phyloP scores from a whole-genome alignment of 352 stramenopile species.

The Globisporangium nagaii region DNA sequence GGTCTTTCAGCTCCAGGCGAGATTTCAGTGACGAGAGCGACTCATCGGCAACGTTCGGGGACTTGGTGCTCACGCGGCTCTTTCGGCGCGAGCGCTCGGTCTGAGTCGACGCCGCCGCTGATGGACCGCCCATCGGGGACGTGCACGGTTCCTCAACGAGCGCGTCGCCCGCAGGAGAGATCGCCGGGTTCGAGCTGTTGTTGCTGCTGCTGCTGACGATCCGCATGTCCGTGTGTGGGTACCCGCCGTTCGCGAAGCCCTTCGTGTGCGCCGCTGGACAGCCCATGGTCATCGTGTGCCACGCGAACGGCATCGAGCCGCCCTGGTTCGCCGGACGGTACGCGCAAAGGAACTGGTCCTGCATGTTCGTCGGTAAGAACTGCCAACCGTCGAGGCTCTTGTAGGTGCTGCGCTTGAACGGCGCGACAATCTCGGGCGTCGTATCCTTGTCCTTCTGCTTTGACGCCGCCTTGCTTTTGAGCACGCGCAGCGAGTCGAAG shows the following conservation, averaged over 20 bases:
- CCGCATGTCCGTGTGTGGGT: conserved; percentile 18
- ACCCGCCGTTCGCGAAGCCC: conserved; percentile 70
- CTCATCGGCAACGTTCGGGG: conserved; percentile 19
- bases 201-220: neutral
- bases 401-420: conserved; percentile 84
- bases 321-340: conserved; percentile 26
- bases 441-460: conserved; percentile 18
- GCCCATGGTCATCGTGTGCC: conserved; percentile 86
- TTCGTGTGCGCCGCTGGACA: conserved; percentile 76
- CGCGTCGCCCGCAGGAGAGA: conserved; percentile 26
- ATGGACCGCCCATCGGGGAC: conserved; percentile 21
- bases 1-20: conserved; percentile 65
- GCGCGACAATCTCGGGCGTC: conserved; percentile 32
- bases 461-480: conserved; percentile 12
- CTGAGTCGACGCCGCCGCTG: conserved; percentile 16
- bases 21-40: conserved; percentile 53
- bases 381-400: conserved; percentile 78
- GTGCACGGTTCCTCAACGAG: conserved; percentile 19
- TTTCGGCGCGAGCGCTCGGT: conserved; percentile 14
- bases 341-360: conserved; percentile 72
- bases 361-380: conserved; percentile 82
- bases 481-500: conserved; percentile 17
- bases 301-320: conserved; percentile 37
- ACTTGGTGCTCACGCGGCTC: conserved; percentile 13
- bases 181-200: conserved; percentile 12